Evolutionary conservation across 805 yeast genomes (phyloP), one percentile per base, ranked within the genome.

Genomic region (Kodamaea neixiangensis): DNA sequence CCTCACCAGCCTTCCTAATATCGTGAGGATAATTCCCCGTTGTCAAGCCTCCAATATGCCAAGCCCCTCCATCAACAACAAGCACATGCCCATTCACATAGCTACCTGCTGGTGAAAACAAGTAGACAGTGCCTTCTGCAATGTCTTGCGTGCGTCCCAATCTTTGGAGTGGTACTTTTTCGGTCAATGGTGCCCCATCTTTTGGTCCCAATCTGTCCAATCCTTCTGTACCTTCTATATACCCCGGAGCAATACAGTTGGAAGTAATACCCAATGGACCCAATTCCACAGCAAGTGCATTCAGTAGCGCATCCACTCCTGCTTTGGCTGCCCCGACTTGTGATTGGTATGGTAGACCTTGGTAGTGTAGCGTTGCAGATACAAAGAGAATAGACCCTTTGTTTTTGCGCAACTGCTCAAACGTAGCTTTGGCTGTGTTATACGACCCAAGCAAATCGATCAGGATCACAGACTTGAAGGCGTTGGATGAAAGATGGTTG

Each of bases 11-110:
- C 41, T 37, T 37, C 13, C 7, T 15, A 17, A 37, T 37, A 37
- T 37, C 41, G 15, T 17, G 21, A 17, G 41, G 41, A 17, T 37
- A 37, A 3, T 19, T 19, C 5, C 33, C 33, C 17, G 44, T 41
- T 11, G 44, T 41, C 44, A 41, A 22, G 13, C 44, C 44, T 15
- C 44, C 44, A 41, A 41, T 41, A 62, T 89, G 96, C 96, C 97
- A 91, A 52, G 81, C 76, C 1, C 86, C 98, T 48, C 97, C 97
- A 69, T 92, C 98, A 6, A 93, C 97, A 14, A 89, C 86, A 37
- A 81, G 76, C 10, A 85, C 73, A 3, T 90, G 81, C n/a, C 97
- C 97, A 13, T 87, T 84, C 22, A 92, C 77, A 65, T 83, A 92
- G 3, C 73, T 58, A 6, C 92, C 89, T 3, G 97, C 96, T 2